These are phyloP conservation scores for Castanea sativa DNA, from an alignment of 306 rosid genomes.

Conservation along the genomic window DNA sequence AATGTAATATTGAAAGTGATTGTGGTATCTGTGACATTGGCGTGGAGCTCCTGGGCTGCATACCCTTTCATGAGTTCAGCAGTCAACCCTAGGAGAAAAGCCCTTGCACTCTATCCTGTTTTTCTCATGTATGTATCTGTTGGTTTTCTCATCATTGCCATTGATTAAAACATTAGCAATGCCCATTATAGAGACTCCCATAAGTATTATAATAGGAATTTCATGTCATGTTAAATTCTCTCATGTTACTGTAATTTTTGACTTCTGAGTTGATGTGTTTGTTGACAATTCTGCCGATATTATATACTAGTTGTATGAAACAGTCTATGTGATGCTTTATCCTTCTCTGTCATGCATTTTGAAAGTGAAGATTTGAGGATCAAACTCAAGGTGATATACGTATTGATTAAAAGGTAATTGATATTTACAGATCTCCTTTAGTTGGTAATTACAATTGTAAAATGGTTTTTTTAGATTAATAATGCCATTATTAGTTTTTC, in stretches of 20 bases:
- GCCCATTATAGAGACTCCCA: slow-evolving; percentile 23
- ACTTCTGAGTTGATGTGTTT: slow-evolving; percentile 28
- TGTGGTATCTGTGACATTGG: slow-evolving; percentile 84
- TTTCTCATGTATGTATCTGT: slow-evolving; percentile 98
- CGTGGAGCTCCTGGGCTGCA: slow-evolving; percentile 99
- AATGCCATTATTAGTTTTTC: background rate
- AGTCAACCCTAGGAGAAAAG: slow-evolving; percentile 98
- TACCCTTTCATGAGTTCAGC: slow-evolving; percentile 99
- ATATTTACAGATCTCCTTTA: background rate
- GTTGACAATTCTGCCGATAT: slow-evolving; percentile 22
- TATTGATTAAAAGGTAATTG: background rate
- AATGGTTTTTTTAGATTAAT: background rate
- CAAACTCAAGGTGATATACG: background rate
- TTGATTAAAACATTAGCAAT: slow-evolving; percentile 51
- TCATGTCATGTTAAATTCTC: slow-evolving; percentile 33
- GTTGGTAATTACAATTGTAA: background rate
- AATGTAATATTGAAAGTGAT: slow-evolving; percentile 73
- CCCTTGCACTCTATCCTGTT: slow-evolving; percentile 97
- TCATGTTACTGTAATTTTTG: slow-evolving; percentile 8
- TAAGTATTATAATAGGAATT: slow-evolving; percentile 47
- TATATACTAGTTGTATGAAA: slow-evolving; percentile 43
- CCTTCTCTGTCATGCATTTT: slow-evolving; percentile 11
- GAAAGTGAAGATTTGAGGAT: background rate
- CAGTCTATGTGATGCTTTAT: background rate
- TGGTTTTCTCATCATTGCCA: slow-evolving; percentile 97